Percentiles rank a stretch among this genome's conserved stretches.
These are phyloP conservation scores for Melampsora abietis-canadensis DNA, from an alignment of 1,284 basidiomycete species.

Conservation along the genomic window DNA sequence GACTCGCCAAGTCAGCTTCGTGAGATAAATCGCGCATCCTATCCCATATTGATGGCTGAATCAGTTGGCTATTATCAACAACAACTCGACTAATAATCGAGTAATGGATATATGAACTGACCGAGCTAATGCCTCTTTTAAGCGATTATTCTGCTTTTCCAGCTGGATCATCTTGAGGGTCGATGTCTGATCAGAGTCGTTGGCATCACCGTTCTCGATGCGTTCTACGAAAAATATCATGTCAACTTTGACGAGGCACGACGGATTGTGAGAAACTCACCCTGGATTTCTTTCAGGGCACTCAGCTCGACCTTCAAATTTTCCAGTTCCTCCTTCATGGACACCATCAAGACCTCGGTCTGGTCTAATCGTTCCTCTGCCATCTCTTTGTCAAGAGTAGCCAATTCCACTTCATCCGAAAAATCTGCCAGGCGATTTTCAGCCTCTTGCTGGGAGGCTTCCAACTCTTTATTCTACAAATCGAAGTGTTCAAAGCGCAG, in stretches of 20 bases:
- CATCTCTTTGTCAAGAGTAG: slow-evolving; percentile 91
- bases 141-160: slow-evolving; percentile 89
- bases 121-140: slow-evolving; percentile 89
- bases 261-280: slow-evolving; percentile 53
- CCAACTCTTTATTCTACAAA: slow-evolving; percentile 61
- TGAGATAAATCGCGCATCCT: slow-evolving; percentile 81
- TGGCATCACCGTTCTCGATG: slow-evolving; percentile 56
- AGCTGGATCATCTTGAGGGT: slow-evolving; percentile 82
- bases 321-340: slow-evolving; percentile 72
- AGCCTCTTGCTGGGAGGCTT: slow-evolving; percentile 63
- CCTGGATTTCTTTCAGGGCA: slow-evolving; percentile 64
- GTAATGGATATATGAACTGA: slow-evolving; percentile 52
- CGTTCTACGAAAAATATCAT: slow-evolving; percentile 51
- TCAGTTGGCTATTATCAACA: background rate
- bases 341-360: slow-evolving; percentile 71
- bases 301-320: slow-evolving; percentile 79
- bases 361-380: slow-evolving; percentile 88
- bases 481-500: slow-evolving; percentile 44
- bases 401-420: slow-evolving; percentile 88
- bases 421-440: slow-evolving; percentile 67
- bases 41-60: slow-evolving; percentile 62
- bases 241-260: slow-evolving; percentile 28
- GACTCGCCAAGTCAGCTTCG: slow-evolving; percentile 81
- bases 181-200: slow-evolving; percentile 60
- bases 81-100: background rate